These are phyloP conservation scores for Linnemannia schmuckeri DNA, from an alignment of 192 early-diverging fungal genomes.

Conservation along the genomic window DNA sequence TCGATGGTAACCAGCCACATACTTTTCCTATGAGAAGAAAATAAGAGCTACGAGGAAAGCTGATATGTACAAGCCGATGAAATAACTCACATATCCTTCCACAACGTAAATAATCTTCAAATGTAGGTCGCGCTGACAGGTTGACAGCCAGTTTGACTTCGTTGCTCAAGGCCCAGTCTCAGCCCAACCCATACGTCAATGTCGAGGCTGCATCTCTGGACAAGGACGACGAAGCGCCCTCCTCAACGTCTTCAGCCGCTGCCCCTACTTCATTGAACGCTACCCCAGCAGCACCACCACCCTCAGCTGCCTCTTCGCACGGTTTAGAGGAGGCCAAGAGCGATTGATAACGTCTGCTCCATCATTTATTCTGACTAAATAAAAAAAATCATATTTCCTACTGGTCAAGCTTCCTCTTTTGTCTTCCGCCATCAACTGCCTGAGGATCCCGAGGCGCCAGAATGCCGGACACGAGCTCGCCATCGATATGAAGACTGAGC, in stretches of 20 bases:
- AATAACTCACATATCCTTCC: not conserved
- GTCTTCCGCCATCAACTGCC: not conserved
- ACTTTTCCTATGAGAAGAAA: not conserved
- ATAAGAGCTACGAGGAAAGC: not conserved
- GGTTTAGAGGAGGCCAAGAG: not conserved
- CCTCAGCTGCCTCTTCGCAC: slow-evolving; percentile 1
- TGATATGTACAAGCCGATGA: not conserved
- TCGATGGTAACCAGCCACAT: slow-evolving; percentile 23
- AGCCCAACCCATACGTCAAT: slow-evolving; percentile 32
- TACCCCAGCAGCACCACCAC: not conserved
- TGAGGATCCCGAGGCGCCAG: slow-evolving; percentile 11
- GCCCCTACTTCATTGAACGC: not conserved
- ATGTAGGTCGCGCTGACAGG: slow-evolving; percentile 36
- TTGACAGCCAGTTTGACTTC: slow-evolving; percentile 31
- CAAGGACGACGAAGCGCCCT: not conserved
- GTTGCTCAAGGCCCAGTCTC: slow-evolving; percentile 47
- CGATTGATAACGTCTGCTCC: not conserved
- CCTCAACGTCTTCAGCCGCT: not conserved
- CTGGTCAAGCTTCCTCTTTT: slow-evolving; percentile 13
- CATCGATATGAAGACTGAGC: slow-evolving; percentile 32
- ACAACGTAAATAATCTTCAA: not conserved
- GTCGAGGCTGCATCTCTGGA: slow-evolving; percentile 27
- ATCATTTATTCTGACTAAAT: not conserved
- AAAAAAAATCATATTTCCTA: not conserved
- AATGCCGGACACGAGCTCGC: slow-evolving; percentile 14